Percentiles rank a stretch among this genome's conserved stretches.
Conservation (phyloP, 202 grass and related monocot species). For the Setaria italica region DNA sequence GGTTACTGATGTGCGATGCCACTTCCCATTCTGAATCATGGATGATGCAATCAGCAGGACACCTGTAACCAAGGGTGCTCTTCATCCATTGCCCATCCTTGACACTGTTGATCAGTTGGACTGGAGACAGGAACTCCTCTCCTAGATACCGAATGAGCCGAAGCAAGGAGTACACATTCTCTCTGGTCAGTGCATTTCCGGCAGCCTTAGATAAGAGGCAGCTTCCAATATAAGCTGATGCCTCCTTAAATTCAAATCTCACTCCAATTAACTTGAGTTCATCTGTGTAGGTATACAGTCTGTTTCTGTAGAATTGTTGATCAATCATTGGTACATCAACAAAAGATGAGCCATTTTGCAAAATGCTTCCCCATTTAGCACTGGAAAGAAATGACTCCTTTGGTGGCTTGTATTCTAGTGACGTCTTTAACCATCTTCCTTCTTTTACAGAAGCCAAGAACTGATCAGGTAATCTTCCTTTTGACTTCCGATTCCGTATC, state of each 20-base stretch:
- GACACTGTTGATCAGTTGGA: slow-evolving; percentile 48
- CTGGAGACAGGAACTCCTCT: slow-evolving; percentile 50
- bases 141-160: slow-evolving; percentile 63
- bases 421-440: slow-evolving; percentile 75
- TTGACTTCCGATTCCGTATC: slow-evolving; percentile 44
- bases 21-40: slow-evolving; percentile 54
- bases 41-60: slow-evolving; percentile 55
- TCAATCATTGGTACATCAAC: slow-evolving; percentile 81
- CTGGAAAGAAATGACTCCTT: slow-evolving; percentile 62
- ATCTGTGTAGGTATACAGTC: slow-evolving; percentile 46
- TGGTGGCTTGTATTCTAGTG: slow-evolving; percentile 63
- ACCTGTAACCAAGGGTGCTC: slow-evolving; percentile 48
- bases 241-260: slow-evolving; percentile 61
- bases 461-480: slow-evolving; percentile 17
- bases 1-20: slow-evolving; percentile 52
- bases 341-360: slow-evolving; percentile 54
- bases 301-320: slow-evolving; percentile 52
- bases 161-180: slow-evolving; percentile 62
- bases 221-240: slow-evolving; percentile 53
- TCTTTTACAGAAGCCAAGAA: slow-evolving; percentile 58
- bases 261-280: slow-evolving; percentile 66
- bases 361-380: slow-evolving; percentile 55
- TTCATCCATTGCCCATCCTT: slow-evolving; percentile 65
- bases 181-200: slow-evolving; percentile 47
- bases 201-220: slow-evolving; percentile 55